These are phyloP conservation scores for Malassezia caprae DNA, from an alignment of 1,284 basidiomycete species.

Conservation along the genomic window DNA sequence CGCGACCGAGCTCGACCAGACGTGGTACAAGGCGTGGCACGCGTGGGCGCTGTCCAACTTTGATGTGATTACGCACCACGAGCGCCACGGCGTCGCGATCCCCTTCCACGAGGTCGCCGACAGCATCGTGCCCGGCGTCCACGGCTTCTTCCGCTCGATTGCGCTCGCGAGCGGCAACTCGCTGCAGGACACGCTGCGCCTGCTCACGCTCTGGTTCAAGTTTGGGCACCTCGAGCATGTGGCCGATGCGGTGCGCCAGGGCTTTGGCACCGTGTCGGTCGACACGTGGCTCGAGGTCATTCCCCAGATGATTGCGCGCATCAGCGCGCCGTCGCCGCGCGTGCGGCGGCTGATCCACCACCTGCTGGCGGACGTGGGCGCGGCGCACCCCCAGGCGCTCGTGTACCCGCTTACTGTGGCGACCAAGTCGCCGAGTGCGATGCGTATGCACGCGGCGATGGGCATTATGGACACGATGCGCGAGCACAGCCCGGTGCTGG, in stretches of 20 bases:
- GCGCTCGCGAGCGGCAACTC: slow-evolving; percentile 74
- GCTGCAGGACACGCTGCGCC: slow-evolving; percentile 83
- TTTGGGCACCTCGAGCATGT: slow-evolving; percentile 87
- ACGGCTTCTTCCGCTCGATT: slow-evolving; percentile 90
- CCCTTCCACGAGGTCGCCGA: slow-evolving; percentile 63
- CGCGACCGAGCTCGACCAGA: slow-evolving; percentile 81
- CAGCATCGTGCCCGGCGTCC: slow-evolving; percentile 88
- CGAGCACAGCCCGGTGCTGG: slow-evolving; percentile 78
- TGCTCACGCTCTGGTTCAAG: slow-evolving; percentile 97
- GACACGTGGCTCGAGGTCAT: slow-evolving; percentile 99
- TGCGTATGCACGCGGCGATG: slow-evolving; percentile 72
- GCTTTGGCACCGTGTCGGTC: slow-evolving; percentile 80
- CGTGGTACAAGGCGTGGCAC: slow-evolving; percentile 99
- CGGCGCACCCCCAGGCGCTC: slow-evolving; percentile 91
- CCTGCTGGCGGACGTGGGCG: slow-evolving; percentile 82
- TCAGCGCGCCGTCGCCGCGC: slow-evolving; percentile 81
- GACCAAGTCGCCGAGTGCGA: slow-evolving; percentile 79
- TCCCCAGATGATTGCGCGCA: slow-evolving; percentile 97
- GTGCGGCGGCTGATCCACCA: slow-evolving; percentile 83
- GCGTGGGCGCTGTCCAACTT: slow-evolving; percentile 97
- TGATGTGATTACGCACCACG: slow-evolving; percentile 62
- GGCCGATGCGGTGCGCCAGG: slow-evolving; percentile 75
- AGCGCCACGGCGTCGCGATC: slow-evolving; percentile 57
- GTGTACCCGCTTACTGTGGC: slow-evolving; percentile 98
- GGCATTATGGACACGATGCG: slow-evolving; percentile 87